Percentiles rank a stretch among this genome's conserved stretches.
Evolutionary conservation across 345 rosid genomes (phyloP).

Genomic region (Brassica juncea): DNA sequence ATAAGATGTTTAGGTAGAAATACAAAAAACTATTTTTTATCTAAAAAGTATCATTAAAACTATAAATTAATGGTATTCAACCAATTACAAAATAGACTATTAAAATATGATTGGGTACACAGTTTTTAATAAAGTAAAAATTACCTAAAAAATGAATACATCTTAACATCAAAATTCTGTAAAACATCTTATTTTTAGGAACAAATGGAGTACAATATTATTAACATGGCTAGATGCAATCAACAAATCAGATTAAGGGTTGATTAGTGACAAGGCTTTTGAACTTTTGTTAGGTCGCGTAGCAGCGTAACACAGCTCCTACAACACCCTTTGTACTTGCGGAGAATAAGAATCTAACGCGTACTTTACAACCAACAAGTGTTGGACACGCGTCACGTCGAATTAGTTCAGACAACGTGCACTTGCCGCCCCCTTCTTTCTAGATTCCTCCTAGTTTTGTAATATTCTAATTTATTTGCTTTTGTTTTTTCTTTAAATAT

Average conservation of each 20-base stretch:
- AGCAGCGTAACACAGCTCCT: slow-evolving; percentile 3
- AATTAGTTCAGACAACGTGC: slow-evolving; percentile 23
- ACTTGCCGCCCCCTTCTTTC: slow-evolving; percentile 21
- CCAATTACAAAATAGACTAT: too few relatives aligned
- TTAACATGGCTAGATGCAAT: neutral
- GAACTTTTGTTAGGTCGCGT: slow-evolving; percentile 19
- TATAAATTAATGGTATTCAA: too few relatives aligned
- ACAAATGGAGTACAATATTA: neutral
- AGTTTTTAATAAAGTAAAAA: too few relatives aligned
- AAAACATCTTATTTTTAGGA: too few relatives aligned
- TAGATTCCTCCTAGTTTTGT: slow-evolving; percentile 8
- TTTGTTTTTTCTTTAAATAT: neutral
- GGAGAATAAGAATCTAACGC: neutral
- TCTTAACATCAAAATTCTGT: too few relatives aligned
- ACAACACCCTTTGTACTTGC: slow-evolving; percentile 8
- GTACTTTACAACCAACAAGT: neutral
- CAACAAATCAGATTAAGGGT: neutral
- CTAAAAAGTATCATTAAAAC: too few relatives aligned
- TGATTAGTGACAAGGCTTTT: neutral
- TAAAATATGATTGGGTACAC: too few relatives aligned
- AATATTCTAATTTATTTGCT: neutral
- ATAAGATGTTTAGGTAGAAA: too few relatives aligned
- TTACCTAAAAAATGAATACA: too few relatives aligned
- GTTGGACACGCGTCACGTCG: neutral
- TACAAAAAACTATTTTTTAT: too few relatives aligned